Evolutionary conservation across 495 filamentous ascomycete genomes (phyloP).

Genomic region (Penicillium parvum): DNA sequence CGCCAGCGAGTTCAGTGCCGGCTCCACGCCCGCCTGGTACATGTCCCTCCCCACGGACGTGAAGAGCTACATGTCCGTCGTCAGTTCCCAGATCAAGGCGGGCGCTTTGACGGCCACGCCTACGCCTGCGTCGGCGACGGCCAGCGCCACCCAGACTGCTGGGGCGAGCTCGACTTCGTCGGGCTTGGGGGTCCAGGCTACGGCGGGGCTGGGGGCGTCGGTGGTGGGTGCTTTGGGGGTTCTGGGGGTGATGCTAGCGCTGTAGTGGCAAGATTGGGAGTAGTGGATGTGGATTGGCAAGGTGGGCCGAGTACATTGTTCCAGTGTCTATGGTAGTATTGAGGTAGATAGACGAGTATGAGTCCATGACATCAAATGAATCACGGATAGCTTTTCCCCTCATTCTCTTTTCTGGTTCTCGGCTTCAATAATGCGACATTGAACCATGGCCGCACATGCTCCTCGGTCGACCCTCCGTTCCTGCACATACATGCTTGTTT

Average conservation of each 20-base stretch:
- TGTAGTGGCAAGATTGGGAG: no score
- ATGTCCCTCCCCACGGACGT: constrained; percentile 23
- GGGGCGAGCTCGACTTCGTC: constrained; percentile 12
- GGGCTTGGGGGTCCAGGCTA: constrained; percentile 16
- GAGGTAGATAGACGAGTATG: background rate
- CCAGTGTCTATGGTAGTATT: no score
- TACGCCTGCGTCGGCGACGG: constrained; percentile 3
- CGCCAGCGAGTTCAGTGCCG: constrained; percentile 29
- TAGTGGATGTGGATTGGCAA: no score
- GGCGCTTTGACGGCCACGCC: constrained; percentile 29
- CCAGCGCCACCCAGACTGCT: constrained; percentile 2
- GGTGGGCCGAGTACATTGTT: no score
- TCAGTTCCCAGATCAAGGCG: constrained; percentile 23
- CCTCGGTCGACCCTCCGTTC: background rate
- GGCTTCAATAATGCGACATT: constrained; percentile 2
- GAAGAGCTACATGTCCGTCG: constrained; percentile 31
- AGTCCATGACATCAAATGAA: constrained; percentile 1
- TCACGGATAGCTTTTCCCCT: background rate
- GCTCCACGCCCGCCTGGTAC: constrained; percentile 32
- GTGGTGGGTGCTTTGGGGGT: constrained; percentile 23
- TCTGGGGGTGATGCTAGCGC: constrained; percentile 22
- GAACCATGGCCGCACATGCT: constrained; percentile 6
- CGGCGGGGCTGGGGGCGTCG: constrained; percentile 17
- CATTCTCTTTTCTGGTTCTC: background rate
- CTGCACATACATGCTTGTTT: no score